Evolutionary conservation across 2,329 filamentous ascomycete genomes (phyloP).

Genomic region (Penicillium vulpinum): DNA sequence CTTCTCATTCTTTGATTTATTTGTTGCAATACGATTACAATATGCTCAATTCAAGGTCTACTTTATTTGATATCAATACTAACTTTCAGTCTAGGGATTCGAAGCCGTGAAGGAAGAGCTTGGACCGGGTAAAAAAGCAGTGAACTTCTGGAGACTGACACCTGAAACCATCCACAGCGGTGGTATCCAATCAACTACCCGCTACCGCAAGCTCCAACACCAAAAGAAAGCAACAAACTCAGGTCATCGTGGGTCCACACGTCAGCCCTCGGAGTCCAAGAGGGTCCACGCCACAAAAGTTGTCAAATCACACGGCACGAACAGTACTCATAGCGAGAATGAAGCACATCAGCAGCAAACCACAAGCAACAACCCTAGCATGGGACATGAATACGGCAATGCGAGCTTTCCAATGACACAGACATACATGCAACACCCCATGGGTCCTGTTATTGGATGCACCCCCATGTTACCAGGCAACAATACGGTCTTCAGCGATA

Average conservation of each 20-base stretch:
- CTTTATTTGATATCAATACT: neutral
- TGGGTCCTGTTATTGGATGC: constrained; percentile 31
- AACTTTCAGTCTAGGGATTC: constrained; percentile 33
- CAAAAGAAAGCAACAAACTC: constrained; percentile 41
- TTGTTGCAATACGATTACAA: constrained; percentile 7
- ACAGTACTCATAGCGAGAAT: constrained; percentile 26
- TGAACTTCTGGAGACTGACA: constrained; percentile 78
- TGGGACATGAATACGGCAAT: neutral
- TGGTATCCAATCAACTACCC: constrained; percentile 77
- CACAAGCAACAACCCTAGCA: neutral
- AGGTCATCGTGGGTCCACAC: constrained; percentile 41
- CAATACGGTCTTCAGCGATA: constrained; percentile 31
- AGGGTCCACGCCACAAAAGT: constrained; percentile 43
- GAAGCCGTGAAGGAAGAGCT: constrained; percentile 58
- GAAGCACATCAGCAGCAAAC: constrained; percentile 18
- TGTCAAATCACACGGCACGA: constrained; percentile 31
- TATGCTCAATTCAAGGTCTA: constrained; percentile 2
- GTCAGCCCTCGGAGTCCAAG: constrained; percentile 44
- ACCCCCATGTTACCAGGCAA: constrained; percentile 24
- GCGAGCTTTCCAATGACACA: neutral
- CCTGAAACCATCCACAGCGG: constrained; percentile 67
- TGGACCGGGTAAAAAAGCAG: constrained; percentile 51
- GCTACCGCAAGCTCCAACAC: constrained; percentile 60
- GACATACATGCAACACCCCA: constrained; percentile 11
- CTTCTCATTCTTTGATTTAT: constrained; percentile 2